Base-by-base conservation (phyloP, 2,329 filamentous ascomycete genomes). In the Pseudogymnoascus sp. region DNA sequence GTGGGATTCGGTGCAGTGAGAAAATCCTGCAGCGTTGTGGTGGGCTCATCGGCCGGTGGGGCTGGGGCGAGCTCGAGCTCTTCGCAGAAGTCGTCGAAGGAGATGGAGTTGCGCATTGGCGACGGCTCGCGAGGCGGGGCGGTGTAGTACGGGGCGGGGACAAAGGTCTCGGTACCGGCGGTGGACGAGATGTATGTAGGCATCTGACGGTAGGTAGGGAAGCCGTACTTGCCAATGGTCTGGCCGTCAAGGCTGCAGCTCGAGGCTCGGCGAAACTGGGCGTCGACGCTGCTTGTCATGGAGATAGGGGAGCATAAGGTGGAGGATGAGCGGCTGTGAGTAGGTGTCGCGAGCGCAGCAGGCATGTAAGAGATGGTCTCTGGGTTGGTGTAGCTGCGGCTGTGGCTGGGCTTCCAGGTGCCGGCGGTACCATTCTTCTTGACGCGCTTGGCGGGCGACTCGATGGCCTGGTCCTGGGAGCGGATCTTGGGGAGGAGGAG, bases 401-500 rank as follows among this genome's bases (percentile, higher is more conserved):
- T 73, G 70, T 86, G 83, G 11, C 78, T 74, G 61, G 81, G 74
- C 61, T 77, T 78, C 69, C 76, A 76, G 52, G 70, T 66, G 68
- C 72, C 58, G 73, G 79, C 68, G 71, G 76, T 68, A 74, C 81
- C 75, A 69, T 81, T 74, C 73, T 83, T 78, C 79, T 84, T 74
- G 75, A 82, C 71, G 69, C 86, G 82, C 75, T 88, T 85, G 33
- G 52, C 52, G 41, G 78, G 78, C 41, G 83, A 83, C 67, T 87
- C 84, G 65, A 91, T 83, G 65, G 87, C 81, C 75, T 93, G 89
- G 76, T 96, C 91, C 76, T 94, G 91, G 41, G 84, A 84, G 65
- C 91, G 84, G 77, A 95, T 92, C 81, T 92, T 94, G 71, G 91
- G 91, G 33, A 96, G 81, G 64, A 96, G 79, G 59, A 91, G 79